Conservation (phyloP, 2,329 filamentous ascomycete species). For the Cercospora brassicicola region DNA sequence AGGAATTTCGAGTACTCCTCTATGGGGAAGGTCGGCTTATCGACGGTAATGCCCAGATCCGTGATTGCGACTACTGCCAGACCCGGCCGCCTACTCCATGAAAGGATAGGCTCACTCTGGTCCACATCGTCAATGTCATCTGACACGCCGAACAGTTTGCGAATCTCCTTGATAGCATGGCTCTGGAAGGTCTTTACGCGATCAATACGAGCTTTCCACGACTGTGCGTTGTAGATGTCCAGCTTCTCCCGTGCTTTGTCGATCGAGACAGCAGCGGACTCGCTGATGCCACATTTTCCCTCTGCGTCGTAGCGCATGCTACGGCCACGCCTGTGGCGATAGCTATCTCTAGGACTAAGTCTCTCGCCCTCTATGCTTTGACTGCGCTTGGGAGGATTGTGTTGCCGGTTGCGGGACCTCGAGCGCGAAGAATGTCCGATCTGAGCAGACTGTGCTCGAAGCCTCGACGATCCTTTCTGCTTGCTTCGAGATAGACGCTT, state of each 20-base stretch:
- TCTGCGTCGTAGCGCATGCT: slow-evolving; percentile 75
- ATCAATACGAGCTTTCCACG: slow-evolving; percentile 91
- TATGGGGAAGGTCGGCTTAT: slow-evolving; percentile 89
- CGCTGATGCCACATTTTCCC: slow-evolving; percentile 69
- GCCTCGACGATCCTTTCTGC: slow-evolving; percentile 51
- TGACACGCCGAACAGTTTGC: slow-evolving; percentile 76
- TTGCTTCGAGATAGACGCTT: slow-evolving; percentile 73
- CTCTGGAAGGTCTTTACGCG: slow-evolving; percentile 68
- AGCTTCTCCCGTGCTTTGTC: slow-evolving; percentile 75
- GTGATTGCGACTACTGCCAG: slow-evolving; percentile 78
- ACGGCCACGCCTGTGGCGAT: slow-evolving; percentile 33
- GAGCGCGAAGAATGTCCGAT: slow-evolving; percentile 40
- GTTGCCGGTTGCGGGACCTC: slow-evolving; percentile 35
- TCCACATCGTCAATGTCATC: slow-evolving; percentile 78
- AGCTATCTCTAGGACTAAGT: slow-evolving; percentile 30
- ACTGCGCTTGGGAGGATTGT: slow-evolving; percentile 38
- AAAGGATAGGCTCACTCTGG: slow-evolving; percentile 80
- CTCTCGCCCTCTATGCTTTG: slow-evolving; percentile 39
- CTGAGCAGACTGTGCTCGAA: slow-evolving; percentile 55
- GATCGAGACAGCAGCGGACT: slow-evolving; percentile 68
- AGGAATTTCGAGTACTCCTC: slow-evolving; percentile 80
- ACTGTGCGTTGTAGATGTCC: slow-evolving; percentile 77
- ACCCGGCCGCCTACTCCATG: slow-evolving; percentile 79
- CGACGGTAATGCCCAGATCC: slow-evolving; percentile 80
- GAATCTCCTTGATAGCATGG: slow-evolving; percentile 73